Percentiles rank a stretch among this genome's conserved stretches.
These are phyloP conservation scores for Suillus subalutaceus DNA, from an alignment of 768 basidiomycete genomes.

Conservation along the genomic window DNA sequence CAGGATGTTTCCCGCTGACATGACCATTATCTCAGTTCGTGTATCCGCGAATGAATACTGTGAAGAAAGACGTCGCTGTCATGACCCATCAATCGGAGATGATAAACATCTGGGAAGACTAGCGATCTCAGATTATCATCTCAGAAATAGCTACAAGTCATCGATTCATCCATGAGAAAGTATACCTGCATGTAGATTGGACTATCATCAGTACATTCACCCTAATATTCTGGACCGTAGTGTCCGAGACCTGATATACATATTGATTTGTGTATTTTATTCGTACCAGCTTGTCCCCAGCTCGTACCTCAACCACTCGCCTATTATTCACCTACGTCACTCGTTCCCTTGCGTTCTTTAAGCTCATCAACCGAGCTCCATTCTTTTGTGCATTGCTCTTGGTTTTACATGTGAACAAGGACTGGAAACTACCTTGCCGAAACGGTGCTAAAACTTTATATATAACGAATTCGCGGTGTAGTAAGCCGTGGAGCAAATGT, in stretches of 20 bases:
- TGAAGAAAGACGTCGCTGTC: conserved; percentile 76
- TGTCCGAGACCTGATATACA: not conserved
- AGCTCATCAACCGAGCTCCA: not conserved
- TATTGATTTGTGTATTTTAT: not conserved
- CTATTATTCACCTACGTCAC: not conserved
- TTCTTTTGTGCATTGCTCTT: not conserved
- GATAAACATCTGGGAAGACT: conserved; percentile 58
- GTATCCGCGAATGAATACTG: conserved; percentile 75
- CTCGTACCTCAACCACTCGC: not conserved
- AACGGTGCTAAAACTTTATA: not conserved
- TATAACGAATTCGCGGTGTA: not conserved
- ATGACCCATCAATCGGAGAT: conserved; percentile 88
- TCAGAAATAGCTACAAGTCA: not conserved
- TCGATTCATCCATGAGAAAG: conserved; percentile 5
- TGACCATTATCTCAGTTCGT: conserved; percentile 63
- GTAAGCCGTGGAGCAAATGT: not conserved
- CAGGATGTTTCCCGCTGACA: not conserved
- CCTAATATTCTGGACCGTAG: not conserved
- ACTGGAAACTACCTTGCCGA: not conserved
- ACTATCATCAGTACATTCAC: not conserved
- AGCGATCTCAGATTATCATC: not conserved
- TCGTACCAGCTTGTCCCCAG: not conserved
- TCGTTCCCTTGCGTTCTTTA: not conserved
- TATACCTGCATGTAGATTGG: conserved; percentile 3
- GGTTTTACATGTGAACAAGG: not conserved